phyloP scores from a whole-genome alignment of 345 rosid species.

The Mallotus nudiflorus region DNA sequence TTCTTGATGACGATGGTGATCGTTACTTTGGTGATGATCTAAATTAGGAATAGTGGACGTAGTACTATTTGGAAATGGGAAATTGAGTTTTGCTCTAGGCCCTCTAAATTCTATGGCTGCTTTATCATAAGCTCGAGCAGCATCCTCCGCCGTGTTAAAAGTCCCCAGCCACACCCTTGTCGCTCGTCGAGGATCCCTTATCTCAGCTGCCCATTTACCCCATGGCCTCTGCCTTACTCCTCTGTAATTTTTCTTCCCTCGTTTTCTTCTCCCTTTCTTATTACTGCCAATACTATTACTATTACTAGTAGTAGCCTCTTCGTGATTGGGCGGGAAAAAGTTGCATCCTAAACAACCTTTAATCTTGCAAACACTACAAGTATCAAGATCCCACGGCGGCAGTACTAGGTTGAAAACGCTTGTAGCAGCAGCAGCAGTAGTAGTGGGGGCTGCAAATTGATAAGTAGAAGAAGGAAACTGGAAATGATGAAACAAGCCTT shows the following conservation, averaged over 20 bases:
- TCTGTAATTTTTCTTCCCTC: slow-evolving; percentile 71
- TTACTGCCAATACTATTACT: neutral
- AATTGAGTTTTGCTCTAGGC: slow-evolving; percentile 50
- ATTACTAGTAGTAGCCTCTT: neutral
- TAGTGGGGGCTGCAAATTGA: slow-evolving; percentile 1
- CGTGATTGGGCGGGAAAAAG: slow-evolving; percentile 62
- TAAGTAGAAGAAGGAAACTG: neutral
- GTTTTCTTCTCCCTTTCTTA: slow-evolving; percentile 28
- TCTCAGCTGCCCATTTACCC: slow-evolving; percentile 99
- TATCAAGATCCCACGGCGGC: slow-evolving; percentile 41
- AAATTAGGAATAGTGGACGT: neutral
- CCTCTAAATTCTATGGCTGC: slow-evolving; percentile 60
- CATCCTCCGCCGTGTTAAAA: slow-evolving; percentile 83
- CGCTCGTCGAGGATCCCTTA: slow-evolving; percentile 81
- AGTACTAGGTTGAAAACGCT: neutral
- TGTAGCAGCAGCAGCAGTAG: neutral
- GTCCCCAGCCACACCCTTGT: slow-evolving; percentile 94
- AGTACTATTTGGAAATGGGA: slow-evolving; percentile 51
- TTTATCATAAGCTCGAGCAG: slow-evolving; percentile 88
- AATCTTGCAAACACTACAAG: slow-evolving; percentile 61
- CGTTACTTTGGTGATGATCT: neutral
- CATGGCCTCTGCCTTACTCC: slow-evolving; percentile 99
- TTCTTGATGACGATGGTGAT: slow-evolving; percentile 21
- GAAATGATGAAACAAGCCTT: neutral
- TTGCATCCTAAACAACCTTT: slow-evolving; percentile 76